These are phyloP conservation scores for Boletus pseudopeckii DNA, from an alignment of 768 basidiomycete species.

Conservation along the genomic window DNA sequence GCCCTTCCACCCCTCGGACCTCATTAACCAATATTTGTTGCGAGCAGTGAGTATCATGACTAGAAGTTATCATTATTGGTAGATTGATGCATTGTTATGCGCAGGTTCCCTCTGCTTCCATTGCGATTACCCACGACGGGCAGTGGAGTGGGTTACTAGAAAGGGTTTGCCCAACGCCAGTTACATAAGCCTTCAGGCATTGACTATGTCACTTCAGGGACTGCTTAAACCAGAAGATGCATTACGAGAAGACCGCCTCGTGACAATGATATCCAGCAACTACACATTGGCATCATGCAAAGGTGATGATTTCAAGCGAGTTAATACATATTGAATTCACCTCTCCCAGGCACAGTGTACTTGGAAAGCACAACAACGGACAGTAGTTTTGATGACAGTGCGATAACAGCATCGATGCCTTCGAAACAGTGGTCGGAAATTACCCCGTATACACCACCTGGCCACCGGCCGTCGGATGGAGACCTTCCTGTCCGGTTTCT, in stretches of 20 bases:
- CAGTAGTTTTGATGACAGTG: not conserved
- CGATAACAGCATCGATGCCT: not conserved
- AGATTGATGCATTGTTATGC: not conserved
- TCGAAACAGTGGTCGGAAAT: not conserved
- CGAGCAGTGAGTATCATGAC: not conserved
- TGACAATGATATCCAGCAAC: not conserved
- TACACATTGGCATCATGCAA: not conserved
- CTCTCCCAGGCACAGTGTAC: not conserved
- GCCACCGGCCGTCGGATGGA: not conserved
- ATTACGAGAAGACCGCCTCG: not conserved
- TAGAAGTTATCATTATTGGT: not conserved
- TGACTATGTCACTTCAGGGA: not conserved
- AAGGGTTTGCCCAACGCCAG: not conserved
- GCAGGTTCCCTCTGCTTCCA: constrained; percentile 6
- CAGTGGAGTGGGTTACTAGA: constrained; percentile 8
- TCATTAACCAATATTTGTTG: constrained; percentile 8
- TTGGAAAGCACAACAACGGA: not conserved
- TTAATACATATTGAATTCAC: not conserved
- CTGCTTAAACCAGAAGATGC: not conserved
- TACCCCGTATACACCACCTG: not conserved
- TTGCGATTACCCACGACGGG: constrained; percentile 9
- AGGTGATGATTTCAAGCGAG: not conserved
- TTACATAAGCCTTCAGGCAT: no score
- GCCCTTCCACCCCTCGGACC: constrained; percentile 13
- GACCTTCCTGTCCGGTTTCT: no score